phyloP scores from a whole-genome alignment of 495 filamentous ascomycete genomes.

The Oidiodendron maius region DNA sequence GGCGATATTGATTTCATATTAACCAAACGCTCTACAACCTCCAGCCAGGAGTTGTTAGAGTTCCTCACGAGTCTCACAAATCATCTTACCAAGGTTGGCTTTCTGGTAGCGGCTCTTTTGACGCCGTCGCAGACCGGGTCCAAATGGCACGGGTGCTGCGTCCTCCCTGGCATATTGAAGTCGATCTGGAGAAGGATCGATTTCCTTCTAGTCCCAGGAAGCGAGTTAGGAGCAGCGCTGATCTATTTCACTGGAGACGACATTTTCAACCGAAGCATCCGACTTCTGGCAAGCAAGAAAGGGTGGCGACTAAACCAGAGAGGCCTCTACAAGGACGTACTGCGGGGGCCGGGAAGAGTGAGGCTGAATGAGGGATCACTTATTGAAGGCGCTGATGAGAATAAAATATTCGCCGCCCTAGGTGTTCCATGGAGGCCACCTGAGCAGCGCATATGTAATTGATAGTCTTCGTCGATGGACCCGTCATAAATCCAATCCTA shows the following conservation, averaged over 20 bases:
- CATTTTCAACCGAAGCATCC: slow-evolving; percentile 88
- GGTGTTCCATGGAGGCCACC: slow-evolving; percentile 86
- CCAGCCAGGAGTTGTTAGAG: slow-evolving; percentile 52
- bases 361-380: slow-evolving; percentile 70
- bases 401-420: slow-evolving; percentile 77
- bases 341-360: slow-evolving; percentile 28
- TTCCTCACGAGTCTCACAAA: slow-evolving; percentile 62
- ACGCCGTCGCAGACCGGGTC: slow-evolving; percentile 26
- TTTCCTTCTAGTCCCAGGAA: slow-evolving; percentile 75
- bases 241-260: slow-evolving; percentile 97
- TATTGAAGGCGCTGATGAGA: slow-evolving; percentile 73
- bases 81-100: slow-evolving; percentile 50
- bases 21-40: slow-evolving; percentile 57
- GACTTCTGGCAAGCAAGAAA: slow-evolving; percentile 77
- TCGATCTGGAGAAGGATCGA: slow-evolving; percentile 76
- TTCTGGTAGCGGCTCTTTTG: slow-evolving; percentile 46
- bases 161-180: slow-evolving; percentile 38
- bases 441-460: slow-evolving; percentile 68
- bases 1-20: slow-evolving; percentile 86
- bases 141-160: slow-evolving; percentile 88
- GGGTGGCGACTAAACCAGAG: slow-evolving; percentile 82
- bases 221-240: slow-evolving; percentile 79
- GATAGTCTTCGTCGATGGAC: too few relatives aligned
- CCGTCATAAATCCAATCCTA: too few relatives aligned
- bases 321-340: slow-evolving; percentile 71